These are phyloP conservation scores for Aspergillus vadensis DNA, from an alignment of 2,329 filamentous ascomycete genomes.

Conservation along the genomic window DNA sequence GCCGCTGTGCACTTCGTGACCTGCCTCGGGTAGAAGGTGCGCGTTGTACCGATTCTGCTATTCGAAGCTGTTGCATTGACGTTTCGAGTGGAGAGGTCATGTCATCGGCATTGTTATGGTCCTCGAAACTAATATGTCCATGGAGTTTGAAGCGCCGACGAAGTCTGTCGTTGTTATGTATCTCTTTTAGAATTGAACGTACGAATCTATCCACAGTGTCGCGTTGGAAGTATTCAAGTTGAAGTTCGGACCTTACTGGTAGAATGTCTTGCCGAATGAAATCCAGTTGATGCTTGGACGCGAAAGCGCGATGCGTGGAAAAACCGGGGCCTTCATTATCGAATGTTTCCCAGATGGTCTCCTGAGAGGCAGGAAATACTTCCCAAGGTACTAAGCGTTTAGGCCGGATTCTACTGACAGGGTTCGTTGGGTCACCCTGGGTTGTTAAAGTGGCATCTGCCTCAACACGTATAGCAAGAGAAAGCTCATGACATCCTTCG, in stretches of 20 bases:
- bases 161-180: conserved; percentile 12
- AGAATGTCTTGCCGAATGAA: background rate
- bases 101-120: too few relatives aligned
- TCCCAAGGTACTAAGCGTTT: conserved; percentile 24
- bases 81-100: too few relatives aligned
- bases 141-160: conserved; percentile 9
- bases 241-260: too few relatives aligned
- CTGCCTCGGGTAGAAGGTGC: too few relatives aligned
- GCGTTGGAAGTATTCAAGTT: too few relatives aligned
- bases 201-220: too few relatives aligned
- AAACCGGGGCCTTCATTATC: conserved; percentile 14
- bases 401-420: conserved; percentile 21
- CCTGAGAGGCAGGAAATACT: conserved; percentile 28
- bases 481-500: conserved; percentile 4
- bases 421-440: too few relatives aligned
- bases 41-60: too few relatives aligned
- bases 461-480: background rate
- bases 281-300: conserved; percentile 20
- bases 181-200: too few relatives aligned
- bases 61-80: too few relatives aligned
- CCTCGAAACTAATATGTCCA: conserved; percentile 17
- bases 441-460: too few relatives aligned
- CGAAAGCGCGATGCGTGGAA: conserved; percentile 21
- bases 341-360: conserved; percentile 27
- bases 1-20: too few relatives aligned